These are phyloP conservation scores for Draba incana DNA, from an alignment of 345 rosid species.

Conservation along the genomic window DNA sequence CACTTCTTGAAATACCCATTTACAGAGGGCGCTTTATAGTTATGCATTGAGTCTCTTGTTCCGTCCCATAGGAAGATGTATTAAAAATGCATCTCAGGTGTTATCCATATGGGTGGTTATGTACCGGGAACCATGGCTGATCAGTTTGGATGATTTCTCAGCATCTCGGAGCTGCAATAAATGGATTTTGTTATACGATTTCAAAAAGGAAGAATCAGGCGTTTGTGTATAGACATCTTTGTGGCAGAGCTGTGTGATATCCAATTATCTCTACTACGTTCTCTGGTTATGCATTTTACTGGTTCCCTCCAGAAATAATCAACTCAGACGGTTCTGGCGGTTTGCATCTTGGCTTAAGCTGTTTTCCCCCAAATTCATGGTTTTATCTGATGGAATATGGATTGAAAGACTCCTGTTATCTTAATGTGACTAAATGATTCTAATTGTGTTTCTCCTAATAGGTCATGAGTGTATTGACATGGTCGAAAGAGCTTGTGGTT, in stretches of 20 bases:
- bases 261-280: constrained; percentile 86
- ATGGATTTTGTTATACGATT: constrained; percentile 49
- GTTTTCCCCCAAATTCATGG: constrained; percentile 11
- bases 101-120: constrained; percentile 77
- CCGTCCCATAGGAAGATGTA: constrained; percentile 69
- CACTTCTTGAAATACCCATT: constrained; percentile 66
- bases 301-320: constrained; percentile 84
- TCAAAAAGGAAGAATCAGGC: constrained; percentile 39
- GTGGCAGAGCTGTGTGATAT: constrained; percentile 79
- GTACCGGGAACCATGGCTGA: constrained; percentile 83
- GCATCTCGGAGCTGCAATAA: constrained; percentile 58
- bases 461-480: constrained; percentile 70
- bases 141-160: constrained; percentile 60
- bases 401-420: constrained; percentile 19
- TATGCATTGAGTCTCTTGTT: constrained; percentile 74
- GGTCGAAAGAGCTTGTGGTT: constrained; percentile 66
- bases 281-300: constrained; percentile 88
- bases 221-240: constrained; percentile 54
- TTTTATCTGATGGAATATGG: constrained; percentile 13
- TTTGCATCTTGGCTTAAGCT: constrained; percentile 41
- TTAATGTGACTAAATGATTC: constrained; percentile 16
- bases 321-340: constrained; percentile 89
- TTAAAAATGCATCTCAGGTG: constrained; percentile 83
- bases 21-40: constrained; percentile 84
- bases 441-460: constrained; percentile 41